phyloP scores from a whole-genome alignment of 495 filamentous ascomycete species.

The Cladorrhinum samala region DNA sequence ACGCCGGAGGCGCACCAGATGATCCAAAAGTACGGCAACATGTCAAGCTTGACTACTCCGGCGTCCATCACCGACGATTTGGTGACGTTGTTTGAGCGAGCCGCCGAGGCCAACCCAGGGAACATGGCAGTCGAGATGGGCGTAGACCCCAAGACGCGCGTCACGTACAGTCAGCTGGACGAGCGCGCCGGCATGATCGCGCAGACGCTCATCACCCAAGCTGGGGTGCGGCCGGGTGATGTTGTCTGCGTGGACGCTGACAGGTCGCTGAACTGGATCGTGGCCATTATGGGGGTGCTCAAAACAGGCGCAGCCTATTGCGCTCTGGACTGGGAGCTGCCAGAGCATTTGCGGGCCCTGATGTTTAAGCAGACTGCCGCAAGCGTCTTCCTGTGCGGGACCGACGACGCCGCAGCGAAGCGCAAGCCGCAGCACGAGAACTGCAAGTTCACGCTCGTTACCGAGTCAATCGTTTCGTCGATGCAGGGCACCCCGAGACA shows the following conservation, averaged over 20 bases:
- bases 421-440: too few relatives aligned
- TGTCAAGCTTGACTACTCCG: neutral
- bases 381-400: too few relatives aligned
- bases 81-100: slow-evolving; percentile 17
- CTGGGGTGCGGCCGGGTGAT: slow-evolving; percentile 11
- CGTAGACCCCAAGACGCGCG: neutral
- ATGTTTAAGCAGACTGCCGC: too few relatives aligned
- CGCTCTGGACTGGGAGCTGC: neutral
- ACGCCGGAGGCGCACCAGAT: neutral
- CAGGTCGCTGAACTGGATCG: slow-evolving; percentile 34
- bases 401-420: too few relatives aligned
- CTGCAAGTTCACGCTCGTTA: too few relatives aligned
- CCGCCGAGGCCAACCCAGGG: neutral
- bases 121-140: neutral
- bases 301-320: slow-evolving; percentile 22
- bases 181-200: neutral
- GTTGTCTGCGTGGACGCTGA: slow-evolving; percentile 31
- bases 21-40: neutral
- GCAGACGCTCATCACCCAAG: neutral
- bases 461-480: too few relatives aligned
- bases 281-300: slow-evolving; percentile 29
- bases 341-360: neutral
- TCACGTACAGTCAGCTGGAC: neutral
- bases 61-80: slow-evolving; percentile 16
- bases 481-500: too few relatives aligned